Evolutionary conservation across 2,329 filamentous ascomycete species (phyloP), one percentile per base, ranked within the genome.

Genomic region (Nannizziopsis arthrosporioides): DNA sequence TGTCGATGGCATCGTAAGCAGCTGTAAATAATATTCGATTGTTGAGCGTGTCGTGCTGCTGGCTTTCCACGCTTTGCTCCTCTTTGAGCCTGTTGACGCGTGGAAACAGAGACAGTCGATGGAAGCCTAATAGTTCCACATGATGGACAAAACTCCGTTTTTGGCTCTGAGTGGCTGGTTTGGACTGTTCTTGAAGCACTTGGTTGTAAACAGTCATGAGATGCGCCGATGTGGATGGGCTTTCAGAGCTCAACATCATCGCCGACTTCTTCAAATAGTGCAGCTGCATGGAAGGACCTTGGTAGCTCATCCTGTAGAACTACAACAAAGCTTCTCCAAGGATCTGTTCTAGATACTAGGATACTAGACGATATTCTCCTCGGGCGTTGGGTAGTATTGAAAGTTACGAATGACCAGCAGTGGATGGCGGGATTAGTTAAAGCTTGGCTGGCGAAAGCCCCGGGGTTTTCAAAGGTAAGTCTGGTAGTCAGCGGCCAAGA

Each of bases 221-320:
- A 61, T 70, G 57, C 11, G 65, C 61, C 1, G 68, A 61, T n/a
- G 67, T 70, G 10, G 68, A 67, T 14, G 64, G 62, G 49, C 63
- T 66, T 14, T 55, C 47, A 7, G 55, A 50, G 34, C 54, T 55
- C 43, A 69, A 54, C 30, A 59, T 56, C 47, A 55, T 54, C 2
- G 65, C 65, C 15, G 68, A 62, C 37, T 61, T 54, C 51, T 55
- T 61, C n/a, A 71, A 54, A 51, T 66, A 70, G 36, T 59, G 55
- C 51, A 68, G 53, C 30, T 44, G 51, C 7, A 30, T 17, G 30
- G 17, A 11, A 17, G 19, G 37, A 37, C 19, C 46, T 9, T 14
- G 27, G 12, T 39, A 35, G 17, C 18, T 48, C 46, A 48, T 48
- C 32, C 11, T 32, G 14, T 15, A 14, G 9, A 15, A 8, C 7